Evolutionary conservation across 2,329 filamentous ascomycete species (phyloP).

Genomic region (Talaromyces islandicus): DNA sequence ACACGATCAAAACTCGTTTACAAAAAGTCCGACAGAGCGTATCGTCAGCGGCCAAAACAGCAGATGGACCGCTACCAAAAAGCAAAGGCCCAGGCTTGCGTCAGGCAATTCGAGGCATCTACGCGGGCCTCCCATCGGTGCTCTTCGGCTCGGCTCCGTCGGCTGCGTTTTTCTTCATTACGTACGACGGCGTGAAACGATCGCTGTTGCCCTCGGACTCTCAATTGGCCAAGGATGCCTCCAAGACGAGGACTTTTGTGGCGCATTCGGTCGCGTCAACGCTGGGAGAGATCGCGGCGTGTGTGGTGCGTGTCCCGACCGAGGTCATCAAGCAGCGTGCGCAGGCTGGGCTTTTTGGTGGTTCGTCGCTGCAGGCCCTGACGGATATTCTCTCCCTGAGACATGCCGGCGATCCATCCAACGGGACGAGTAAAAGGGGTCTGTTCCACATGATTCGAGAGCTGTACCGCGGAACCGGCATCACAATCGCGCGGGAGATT

Average conservation of each 20-base stretch:
- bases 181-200: conserved; percentile 73
- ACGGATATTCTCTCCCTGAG: conserved; percentile 59
- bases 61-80: conserved; percentile 35
- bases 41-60: conserved; percentile 15
- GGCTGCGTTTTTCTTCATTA: conserved; percentile 95
- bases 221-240: conserved; percentile 13
- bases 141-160: conserved; percentile 88
- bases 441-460: conserved; percentile 64
- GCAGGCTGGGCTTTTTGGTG: conserved; percentile 77
- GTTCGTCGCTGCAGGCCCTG: conserved; percentile 61
- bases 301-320: conserved; percentile 84
- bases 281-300: conserved; percentile 84
- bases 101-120: conserved; percentile 86
- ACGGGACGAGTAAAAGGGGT: conserved; percentile 31
- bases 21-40: conserved; percentile 59
- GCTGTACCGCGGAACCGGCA: conserved; percentile 84
- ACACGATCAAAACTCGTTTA: conserved; percentile 96
- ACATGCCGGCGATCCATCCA: conserved; percentile 29
- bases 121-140: conserved; percentile 83
- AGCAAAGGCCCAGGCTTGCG: conserved; percentile 65
- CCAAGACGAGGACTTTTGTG: conserved; percentile 33
- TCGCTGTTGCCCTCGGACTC: conserved; percentile 32
- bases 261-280: conserved; percentile 81
- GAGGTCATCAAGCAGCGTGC: conserved; percentile 97
- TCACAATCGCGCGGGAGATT: conserved; percentile 92